A percentile compares a stretch with the other conserved stretches of the same genome.
These are phyloP conservation scores for Neopestalotiopsis clavispora DNA, from an alignment of 2,329 filamentous ascomycete species.

Conservation along the genomic window DNA sequence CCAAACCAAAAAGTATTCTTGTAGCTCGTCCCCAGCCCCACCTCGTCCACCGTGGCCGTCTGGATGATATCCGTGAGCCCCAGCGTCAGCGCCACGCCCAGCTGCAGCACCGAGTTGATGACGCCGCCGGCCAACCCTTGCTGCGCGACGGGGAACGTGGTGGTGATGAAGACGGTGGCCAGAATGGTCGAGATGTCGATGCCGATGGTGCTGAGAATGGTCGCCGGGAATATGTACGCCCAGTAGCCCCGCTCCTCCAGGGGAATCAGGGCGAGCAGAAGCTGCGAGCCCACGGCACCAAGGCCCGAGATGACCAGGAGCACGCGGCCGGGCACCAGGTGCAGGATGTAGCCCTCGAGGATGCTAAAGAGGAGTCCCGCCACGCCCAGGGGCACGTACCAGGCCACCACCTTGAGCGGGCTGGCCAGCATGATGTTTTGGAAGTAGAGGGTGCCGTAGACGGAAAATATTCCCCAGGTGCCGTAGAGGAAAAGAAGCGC, in stretches of 20 bases:
- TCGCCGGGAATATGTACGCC: slow-evolving; percentile 74
- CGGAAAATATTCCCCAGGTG: neutral
- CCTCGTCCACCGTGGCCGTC: neutral
- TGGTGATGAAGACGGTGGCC: slow-evolving; percentile 78
- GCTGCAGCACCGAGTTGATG: slow-evolving; percentile 1
- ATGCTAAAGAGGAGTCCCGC: slow-evolving; percentile 71
- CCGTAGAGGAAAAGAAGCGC: neutral
- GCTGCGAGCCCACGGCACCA: slow-evolving; percentile 60
- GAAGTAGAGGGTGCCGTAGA: neutral
- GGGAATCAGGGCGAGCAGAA: slow-evolving; percentile 70
- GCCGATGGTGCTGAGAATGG: slow-evolving; percentile 73
- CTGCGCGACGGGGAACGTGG: slow-evolving; percentile 57
- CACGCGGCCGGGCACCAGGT: slow-evolving; percentile 66
- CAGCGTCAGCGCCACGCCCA: neutral
- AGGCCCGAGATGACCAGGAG: slow-evolving; percentile 66
- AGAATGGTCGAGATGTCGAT: slow-evolving; percentile 80
- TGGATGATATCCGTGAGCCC: slow-evolving; percentile 3
- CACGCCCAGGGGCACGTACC: slow-evolving; percentile 70
- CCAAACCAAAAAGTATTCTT: slow-evolving; percentile 4
- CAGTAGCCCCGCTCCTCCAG: slow-evolving; percentile 64
- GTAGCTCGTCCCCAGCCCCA: neutral
- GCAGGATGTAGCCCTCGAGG: slow-evolving; percentile 70
- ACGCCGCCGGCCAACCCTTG: neutral
- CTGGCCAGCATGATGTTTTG: slow-evolving; percentile 36
- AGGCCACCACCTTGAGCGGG: slow-evolving; percentile 68